Evolutionary conservation across 2,329 filamentous ascomycete genomes (phyloP).

Genomic region (Aciculosporium take): DNA sequence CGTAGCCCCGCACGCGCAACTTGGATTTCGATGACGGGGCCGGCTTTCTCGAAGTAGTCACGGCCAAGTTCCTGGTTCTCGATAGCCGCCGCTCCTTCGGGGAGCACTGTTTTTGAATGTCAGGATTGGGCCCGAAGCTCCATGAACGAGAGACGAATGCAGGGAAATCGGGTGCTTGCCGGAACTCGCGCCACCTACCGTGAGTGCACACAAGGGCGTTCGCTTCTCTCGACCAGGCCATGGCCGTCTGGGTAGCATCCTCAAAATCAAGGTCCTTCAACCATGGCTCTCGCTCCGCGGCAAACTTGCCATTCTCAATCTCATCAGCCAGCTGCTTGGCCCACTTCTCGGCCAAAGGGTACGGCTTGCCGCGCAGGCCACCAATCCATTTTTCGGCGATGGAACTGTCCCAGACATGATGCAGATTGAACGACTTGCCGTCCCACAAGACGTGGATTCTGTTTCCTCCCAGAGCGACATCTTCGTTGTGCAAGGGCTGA

Average conservation of each 20-base stretch:
- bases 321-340: slow-evolving; percentile 38
- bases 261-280: slow-evolving; percentile 39
- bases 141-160: background rate
- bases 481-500: slow-evolving; percentile 53
- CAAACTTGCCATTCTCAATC: slow-evolving; percentile 43
- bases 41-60: slow-evolving; percentile 48
- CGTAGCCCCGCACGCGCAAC: slow-evolving; percentile 56
- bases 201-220: slow-evolving; percentile 49
- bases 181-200: slow-evolving; percentile 27
- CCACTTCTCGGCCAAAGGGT: slow-evolving; percentile 38
- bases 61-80: slow-evolving; percentile 45
- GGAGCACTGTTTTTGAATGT: slow-evolving; percentile 33
- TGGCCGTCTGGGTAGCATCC: slow-evolving; percentile 38
- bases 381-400: slow-evolving; percentile 53
- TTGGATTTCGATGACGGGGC: slow-evolving; percentile 50
- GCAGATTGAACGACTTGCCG: slow-evolving; percentile 45
- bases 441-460: slow-evolving; percentile 50
- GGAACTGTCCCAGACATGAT: slow-evolving; percentile 59
- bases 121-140: background rate
- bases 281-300: slow-evolving; percentile 37
- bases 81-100: slow-evolving; percentile 44
- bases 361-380: slow-evolving; percentile 34
- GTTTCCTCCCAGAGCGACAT: slow-evolving; percentile 52
- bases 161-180: background rate
- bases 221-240: slow-evolving; percentile 49